Base-by-base conservation (phyloP, 805 yeast species). In the Candida tallmaniae region DNA sequence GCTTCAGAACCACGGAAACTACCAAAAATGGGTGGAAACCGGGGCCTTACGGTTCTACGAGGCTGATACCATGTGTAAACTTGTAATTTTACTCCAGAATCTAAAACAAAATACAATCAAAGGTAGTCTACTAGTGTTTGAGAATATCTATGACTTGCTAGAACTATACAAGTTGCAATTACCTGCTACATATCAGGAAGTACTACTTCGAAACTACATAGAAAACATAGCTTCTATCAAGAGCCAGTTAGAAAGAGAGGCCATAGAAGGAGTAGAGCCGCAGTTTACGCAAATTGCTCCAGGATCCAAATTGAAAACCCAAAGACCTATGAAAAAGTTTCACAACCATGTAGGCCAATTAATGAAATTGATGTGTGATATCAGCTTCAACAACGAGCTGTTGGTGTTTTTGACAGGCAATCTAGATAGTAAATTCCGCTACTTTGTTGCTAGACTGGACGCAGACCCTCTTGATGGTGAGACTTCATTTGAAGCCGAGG, bases 101-200 rank as follows among this genome's bases (percentile, higher is more conserved):
- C 6, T 27, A 8, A 12, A 6, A 6, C 7, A 14, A 29, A 24
- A 23, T 17, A 14, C 17, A 25, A 39, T n/a, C 37, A 1, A 23
- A 33, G 4, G 19, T 27, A 21, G 3, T 21, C 3, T 9, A 32
- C 30, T 61, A 12, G 34, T 65, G 2, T 35, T 64, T 15, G 45
- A 56, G 23, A 53, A 54, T 26, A 54, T 62, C 40, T 68, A 64
- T 41, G 68, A 65, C 21, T 23, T 57, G 16, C 28, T 62, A 4
- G 70, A 65, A 27, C 38, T 53, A 16, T 65, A 65, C 39, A 54
- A 52, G 22, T 45, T 56, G 18, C 65, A 65, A 36, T 34, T 62
- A 4, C 44, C 60, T 2, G 48, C 62, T 2, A 39, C 53, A 11
- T 54, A 65, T 34, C 68, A 65, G 43, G 63, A 60, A 30, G 26